These are phyloP conservation scores for Primulina huaijiensis DNA, from an alignment of 257 asterid genomes.

Conservation along the genomic window DNA sequence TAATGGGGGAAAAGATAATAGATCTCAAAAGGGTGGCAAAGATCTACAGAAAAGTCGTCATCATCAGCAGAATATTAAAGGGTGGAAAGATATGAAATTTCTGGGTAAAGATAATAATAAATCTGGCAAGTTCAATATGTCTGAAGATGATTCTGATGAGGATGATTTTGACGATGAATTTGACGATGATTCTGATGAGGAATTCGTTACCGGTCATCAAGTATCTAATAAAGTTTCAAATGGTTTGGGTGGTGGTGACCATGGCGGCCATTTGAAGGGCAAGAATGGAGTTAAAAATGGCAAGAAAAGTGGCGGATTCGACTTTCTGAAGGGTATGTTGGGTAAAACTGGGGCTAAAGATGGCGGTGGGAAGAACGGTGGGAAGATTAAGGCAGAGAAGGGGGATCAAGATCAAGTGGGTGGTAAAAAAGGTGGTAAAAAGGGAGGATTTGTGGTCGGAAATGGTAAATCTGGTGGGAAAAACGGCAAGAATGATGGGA, in stretches of 20 bases:
- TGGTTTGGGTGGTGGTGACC: neutral
- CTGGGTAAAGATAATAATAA: constrained; percentile 55
- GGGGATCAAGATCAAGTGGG: constrained; percentile 35
- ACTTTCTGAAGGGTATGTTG: constrained; percentile 38
- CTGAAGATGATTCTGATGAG: constrained; percentile 40
- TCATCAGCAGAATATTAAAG: constrained; percentile 25
- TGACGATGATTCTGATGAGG: constrained; percentile 25
- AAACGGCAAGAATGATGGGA: constrained; percentile 39
- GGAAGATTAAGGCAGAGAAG: constrained; percentile 31
- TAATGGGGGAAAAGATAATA: constrained; percentile 44
- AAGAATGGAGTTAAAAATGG: constrained; percentile 30
- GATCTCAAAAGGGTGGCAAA: constrained; percentile 42
- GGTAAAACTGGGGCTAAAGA: constrained; percentile 33
- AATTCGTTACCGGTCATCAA: constrained; percentile 26
- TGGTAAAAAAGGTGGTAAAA: constrained; percentile 32
- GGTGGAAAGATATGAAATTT: constrained; percentile 35
- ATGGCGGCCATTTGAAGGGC: constrained; percentile 30
- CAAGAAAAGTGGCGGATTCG: constrained; percentile 48
- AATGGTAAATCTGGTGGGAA: constrained; percentile 33
- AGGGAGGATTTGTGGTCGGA: constrained; percentile 17
- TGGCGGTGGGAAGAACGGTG: constrained; percentile 24
- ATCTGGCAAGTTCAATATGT: constrained; percentile 53
- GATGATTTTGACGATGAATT: constrained; percentile 36
- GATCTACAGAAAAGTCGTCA: constrained; percentile 32
- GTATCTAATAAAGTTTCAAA: constrained; percentile 29